Base-by-base conservation (phyloP, 495 filamentous ascomycete genomes). In the Tuber calosporum region DNA sequence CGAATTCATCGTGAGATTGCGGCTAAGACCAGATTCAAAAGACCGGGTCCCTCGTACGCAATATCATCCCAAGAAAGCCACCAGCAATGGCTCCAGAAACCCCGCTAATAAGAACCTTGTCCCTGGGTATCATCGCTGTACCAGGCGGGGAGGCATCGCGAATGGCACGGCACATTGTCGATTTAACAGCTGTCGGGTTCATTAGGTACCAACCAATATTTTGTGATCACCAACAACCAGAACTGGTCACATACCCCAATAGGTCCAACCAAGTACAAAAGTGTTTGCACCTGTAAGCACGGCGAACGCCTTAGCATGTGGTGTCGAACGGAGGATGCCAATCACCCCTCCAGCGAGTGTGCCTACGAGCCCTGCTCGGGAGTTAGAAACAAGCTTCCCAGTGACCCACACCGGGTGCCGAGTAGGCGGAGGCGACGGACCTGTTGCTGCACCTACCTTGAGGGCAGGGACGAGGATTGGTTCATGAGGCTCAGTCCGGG, bases 241-340 rank as follows among this genome's bases (percentile, higher is more conserved):
- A 41, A 69, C n/a, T 67, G 67, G 48, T 45, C 68, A 83, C 83
- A 78, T 83, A 96, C 92, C 91, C 85, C 87, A 92, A 82, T 90
- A 99, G 26, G 88, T 89, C 66, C 86, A 87, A 40, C 93, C 92
- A 66, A 96, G 87, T 53, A 86, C 83, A 83, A 90, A 91, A 87
- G 91, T 97, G 83, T 97, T 93, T 58, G 91, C 84, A 45, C 91
- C 90, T 40, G 89, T 88, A 71, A 89, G 87, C 45, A 89, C 67
- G 7, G 92, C 89, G 83, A 93, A 95, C 7, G 96, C 82, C 13
- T 87, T 82, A 17, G 89, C 85, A 53, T 90, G 89, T 26, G 85
- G 83, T 6, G 84, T 87, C 37, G 89, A 90, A 79, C 88, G 86
- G 41, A 93, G 77, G 40, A 92, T 89, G 38, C 91, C 92, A 42